phyloP scores from a whole-genome alignment of 148 eudicot species.

The Rhododendron simsii region DNA sequence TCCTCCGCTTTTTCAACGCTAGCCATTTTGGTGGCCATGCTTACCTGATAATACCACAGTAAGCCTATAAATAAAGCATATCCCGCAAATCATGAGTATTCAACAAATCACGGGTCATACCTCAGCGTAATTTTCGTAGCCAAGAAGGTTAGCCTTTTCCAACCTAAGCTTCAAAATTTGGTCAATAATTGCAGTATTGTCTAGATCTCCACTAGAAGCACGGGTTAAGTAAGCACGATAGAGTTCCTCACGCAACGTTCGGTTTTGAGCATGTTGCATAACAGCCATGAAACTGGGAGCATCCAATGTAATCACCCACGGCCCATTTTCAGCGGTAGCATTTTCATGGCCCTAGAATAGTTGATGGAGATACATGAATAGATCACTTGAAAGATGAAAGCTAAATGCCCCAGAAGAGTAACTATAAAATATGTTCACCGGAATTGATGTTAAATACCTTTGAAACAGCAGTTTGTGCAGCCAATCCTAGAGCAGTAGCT shows the following conservation, averaged over 20 bases:
- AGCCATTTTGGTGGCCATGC: slow-evolving; percentile 99
- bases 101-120: slow-evolving; percentile 30
- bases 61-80: slow-evolving; percentile 11
- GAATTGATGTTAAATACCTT: slow-evolving; percentile 46
- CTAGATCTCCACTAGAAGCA: slow-evolving; percentile 92
- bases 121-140: slow-evolving; percentile 91
- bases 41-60: slow-evolving; percentile 54
- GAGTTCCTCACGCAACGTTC: slow-evolving; percentile 88
- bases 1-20: slow-evolving; percentile 88
- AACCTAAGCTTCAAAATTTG: slow-evolving; percentile 80
- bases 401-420: slow-evolving; percentile 3
- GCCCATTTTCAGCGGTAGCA: slow-evolving; percentile 91
- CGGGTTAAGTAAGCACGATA: slow-evolving; percentile 88
- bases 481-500: slow-evolving; percentile 81
- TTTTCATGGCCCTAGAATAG: slow-evolving; percentile 81
- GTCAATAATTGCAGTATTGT: slow-evolving; percentile 78
- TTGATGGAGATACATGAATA: slow-evolving; percentile 1
- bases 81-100: background rate
- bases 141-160: slow-evolving; percentile 93
- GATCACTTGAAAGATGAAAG: slow-evolving; percentile 5
- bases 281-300: slow-evolving; percentile 88
- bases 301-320: slow-evolving; percentile 94
- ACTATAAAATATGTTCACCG: background rate
- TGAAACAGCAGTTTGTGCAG: slow-evolving; percentile 91
- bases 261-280: slow-evolving; percentile 87